A percentile compares a stretch with the other conserved stretches of the same genome.
phyloP scores from a whole-genome alignment of 2,329 filamentous ascomycete genomes.

The Penicillium sp. region DNA sequence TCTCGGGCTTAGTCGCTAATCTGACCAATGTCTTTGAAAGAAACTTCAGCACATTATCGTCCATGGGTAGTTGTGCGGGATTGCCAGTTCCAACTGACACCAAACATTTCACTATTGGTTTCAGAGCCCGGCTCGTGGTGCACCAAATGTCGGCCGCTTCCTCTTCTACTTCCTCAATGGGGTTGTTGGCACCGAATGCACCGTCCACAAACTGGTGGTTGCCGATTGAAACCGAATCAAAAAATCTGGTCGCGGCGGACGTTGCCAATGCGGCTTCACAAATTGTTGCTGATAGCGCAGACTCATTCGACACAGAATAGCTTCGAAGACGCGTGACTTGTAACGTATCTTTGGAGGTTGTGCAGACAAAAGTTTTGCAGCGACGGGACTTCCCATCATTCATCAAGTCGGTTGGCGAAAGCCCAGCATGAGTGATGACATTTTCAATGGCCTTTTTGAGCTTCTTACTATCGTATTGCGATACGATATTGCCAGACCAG shows the following conservation, averaged over 20 bases:
- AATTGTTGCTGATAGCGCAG: constrained; percentile 29
- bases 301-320: constrained; percentile 6
- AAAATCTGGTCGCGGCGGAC: constrained; percentile 45
- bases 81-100: constrained; percentile 25
- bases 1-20: constrained; percentile 13
- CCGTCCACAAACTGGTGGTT: constrained; percentile 31
- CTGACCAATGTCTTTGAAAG: constrained; percentile 15
- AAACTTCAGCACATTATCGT: constrained; percentile 13
- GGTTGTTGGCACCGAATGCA: constrained; percentile 35
- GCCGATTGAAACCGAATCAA: constrained; percentile 16
- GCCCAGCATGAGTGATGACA: constrained; percentile 8
- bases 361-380: constrained; percentile 12
- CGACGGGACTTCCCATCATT: constrained; percentile 5
- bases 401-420: constrained; percentile 3
- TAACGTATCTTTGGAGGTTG: constrained; percentile 14
- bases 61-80: not conserved
- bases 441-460: constrained; percentile 10
- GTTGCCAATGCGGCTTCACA: constrained; percentile 54
- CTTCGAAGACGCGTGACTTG: constrained; percentile 12
- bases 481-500: constrained; percentile 9
- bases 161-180: constrained; percentile 28
- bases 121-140: constrained; percentile 6
- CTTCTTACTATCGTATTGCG: constrained; percentile 11
- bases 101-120: constrained; percentile 17
- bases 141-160: constrained; percentile 25